These are phyloP conservation scores for Boletus sp. DNA, from an alignment of 768 basidiomycete species.

Conservation along the genomic window DNA sequence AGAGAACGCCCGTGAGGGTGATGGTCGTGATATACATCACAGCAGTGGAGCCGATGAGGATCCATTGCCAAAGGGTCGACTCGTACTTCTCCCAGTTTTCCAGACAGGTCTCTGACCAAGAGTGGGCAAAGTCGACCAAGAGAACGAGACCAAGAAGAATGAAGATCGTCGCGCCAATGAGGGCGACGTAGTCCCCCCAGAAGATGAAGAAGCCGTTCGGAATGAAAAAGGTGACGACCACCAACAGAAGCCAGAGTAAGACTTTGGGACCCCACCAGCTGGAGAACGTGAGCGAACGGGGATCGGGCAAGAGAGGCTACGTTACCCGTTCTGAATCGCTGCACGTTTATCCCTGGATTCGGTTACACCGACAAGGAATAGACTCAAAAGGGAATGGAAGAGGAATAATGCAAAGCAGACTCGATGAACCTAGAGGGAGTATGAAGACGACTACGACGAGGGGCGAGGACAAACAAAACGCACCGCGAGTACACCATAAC, in stretches of 20 bases:
- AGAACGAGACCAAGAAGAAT: constrained; percentile 97
- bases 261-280: constrained; percentile 99
- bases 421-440: constrained; percentile 69
- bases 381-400: constrained; percentile 81
- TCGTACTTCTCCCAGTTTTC: constrained; percentile 90
- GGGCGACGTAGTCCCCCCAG: constrained; percentile 91
- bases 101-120: constrained; percentile 96
- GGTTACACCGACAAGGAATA: constrained; percentile 79
- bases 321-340: constrained; percentile 94
- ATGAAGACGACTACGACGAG: constrained; percentile 3
- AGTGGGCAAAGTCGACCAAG: constrained; percentile 97
- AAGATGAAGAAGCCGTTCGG: constrained; percentile 98
- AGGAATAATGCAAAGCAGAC: constrained; percentile 93
- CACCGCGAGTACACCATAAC: constrained; percentile 95
- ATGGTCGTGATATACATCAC: constrained; percentile 82
- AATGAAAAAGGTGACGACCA: constrained; percentile 86
- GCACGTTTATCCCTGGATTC: constrained; percentile 92
- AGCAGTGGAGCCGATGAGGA: constrained; percentile 91
- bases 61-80: constrained; percentile 94
- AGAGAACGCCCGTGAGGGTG: constrained; percentile 84
- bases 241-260: constrained; percentile 81
- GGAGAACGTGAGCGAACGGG: constrained; percentile 15
- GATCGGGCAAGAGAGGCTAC: not conserved
- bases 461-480: constrained; percentile 28
- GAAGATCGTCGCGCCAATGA: constrained; percentile 91